A percentile compares a stretch with the other conserved stretches of the same genome.
Conservation (phyloP, 169 alveolate genomes). For the Plasmodium berghei region DNA sequence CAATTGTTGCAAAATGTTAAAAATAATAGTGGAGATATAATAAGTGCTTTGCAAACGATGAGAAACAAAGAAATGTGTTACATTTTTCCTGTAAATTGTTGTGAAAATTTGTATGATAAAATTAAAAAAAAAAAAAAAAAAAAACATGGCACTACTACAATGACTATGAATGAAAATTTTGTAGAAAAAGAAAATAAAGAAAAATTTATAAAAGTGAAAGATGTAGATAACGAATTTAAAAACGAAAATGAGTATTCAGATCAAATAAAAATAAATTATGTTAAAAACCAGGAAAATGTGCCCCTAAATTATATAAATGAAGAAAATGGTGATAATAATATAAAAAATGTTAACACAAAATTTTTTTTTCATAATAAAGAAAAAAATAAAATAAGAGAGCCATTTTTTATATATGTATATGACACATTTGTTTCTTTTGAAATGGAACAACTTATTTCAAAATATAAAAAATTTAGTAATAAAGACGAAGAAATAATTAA, state of each 20-base stretch:
- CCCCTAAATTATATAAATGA: constrained; percentile 19
- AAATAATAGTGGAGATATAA: constrained; percentile 25
- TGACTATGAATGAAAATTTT: too few species aligned
- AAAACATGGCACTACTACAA: neutral
- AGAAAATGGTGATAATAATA: constrained; percentile 22
- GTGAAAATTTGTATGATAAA: constrained; percentile 30
- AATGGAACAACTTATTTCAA: constrained; percentile 40
- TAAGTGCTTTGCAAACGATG: constrained; percentile 56
- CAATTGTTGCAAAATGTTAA: constrained; percentile 33
- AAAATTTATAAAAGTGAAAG: constrained; percentile 19
- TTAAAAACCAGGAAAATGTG: neutral
- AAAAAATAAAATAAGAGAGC: constrained; percentile 51
- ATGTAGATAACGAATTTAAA: constrained; percentile 57
- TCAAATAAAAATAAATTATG: constrained; percentile 16
- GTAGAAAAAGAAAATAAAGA: constrained; percentile 28
- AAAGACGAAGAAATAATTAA: constrained; percentile 30
- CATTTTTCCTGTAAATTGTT: constrained; percentile 25
- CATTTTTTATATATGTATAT: constrained; percentile 57
- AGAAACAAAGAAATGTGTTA: constrained; percentile 65
- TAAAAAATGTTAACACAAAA: constrained; percentile 24
- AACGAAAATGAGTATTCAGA: constrained; percentile 23
- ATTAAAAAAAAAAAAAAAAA: constrained; percentile 17
- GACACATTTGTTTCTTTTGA: constrained; percentile 68
- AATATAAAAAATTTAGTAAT: constrained; percentile 1
- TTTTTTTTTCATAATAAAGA: neutral